These are phyloP conservation scores for Rhododendron vialii DNA, from an alignment of 148 eudicot species.

Conservation along the genomic window DNA sequence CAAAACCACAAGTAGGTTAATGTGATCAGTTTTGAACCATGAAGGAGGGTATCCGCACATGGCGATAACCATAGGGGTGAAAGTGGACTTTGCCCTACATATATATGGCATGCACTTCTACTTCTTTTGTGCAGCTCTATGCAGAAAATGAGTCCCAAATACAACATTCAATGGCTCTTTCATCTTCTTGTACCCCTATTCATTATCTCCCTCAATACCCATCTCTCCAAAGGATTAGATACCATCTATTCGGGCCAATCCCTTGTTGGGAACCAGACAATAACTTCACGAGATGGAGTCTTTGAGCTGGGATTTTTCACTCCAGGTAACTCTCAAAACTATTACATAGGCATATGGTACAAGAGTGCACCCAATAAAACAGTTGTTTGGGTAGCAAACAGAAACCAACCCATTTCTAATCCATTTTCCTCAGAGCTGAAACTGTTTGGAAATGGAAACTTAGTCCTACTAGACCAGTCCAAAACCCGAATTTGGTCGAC, in stretches of 20 bases:
- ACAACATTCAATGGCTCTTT: conserved; percentile 1
- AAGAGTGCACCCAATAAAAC: neutral
- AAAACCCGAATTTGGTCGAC: conserved; percentile 3
- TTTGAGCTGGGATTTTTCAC: neutral
- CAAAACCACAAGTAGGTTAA: no score
- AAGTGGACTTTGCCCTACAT: neutral
- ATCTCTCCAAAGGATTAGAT: neutral
- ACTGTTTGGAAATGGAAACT: neutral
- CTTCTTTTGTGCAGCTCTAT: neutral
- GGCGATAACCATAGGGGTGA: no score
- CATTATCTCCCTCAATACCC: neutral
- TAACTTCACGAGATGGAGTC: neutral
- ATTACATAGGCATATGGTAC: neutral
- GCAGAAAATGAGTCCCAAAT: neutral
- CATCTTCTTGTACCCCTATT: neutral
- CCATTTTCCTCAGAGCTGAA: conserved; percentile 1
- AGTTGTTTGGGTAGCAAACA: neutral
- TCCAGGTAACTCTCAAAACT: neutral
- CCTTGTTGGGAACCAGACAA: neutral
- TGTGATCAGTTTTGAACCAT: no score
- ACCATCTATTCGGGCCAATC: neutral
- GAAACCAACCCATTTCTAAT: neutral
- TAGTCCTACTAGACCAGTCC: neutral
- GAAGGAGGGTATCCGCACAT: no score
- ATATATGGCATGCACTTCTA: neutral